Base-by-base conservation (phyloP, 75 land plant species). In the Ceratopteris richardii region DNA sequence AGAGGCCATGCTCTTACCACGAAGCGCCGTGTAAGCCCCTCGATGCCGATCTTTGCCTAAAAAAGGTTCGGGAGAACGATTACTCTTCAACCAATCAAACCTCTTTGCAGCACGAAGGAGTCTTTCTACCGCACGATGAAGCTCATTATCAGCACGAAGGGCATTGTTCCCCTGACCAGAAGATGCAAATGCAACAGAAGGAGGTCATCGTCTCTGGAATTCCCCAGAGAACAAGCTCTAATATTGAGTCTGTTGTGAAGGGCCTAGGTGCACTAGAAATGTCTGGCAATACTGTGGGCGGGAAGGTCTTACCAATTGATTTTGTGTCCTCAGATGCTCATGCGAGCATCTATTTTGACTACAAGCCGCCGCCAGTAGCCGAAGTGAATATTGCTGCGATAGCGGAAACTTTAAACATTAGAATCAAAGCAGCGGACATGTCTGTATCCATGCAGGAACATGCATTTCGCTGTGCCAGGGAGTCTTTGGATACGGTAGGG, bases 371-470 rank as follows among this genome's bases (percentile, higher is more conserved):
- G 4, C n/a, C n/a, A n/a, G 14, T 14, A 52, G 7, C 27, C 9
- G 29, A 52, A 14, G 14, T 52, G 25, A 23, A 52, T 14, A 52
- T 52, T 19, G 27, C 13, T 26, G 28, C 54, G 9, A 4, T 52
- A 26, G 24, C 54, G 5, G 29, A 3, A 24, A 28, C 25, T 23
- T 37, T 62, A 29, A 80, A 71, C 10, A 65, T 85, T 1, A 63
- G 74, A n/a, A 64, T 85, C 0, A 71, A 84, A 24, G 89, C 89
- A 25, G 58, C 82, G 5, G 89, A 85, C 50, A 85, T 85, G 89
- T 63, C 82, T n/a, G 19, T 54, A 18, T 25, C 75, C 22, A 50
- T 79, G 60, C 89, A 85, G 68, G 57, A 60, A 39, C 68, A 67
- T 1, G 89, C 89, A 0, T 78, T 85, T 53, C 31, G 57, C 10